These are phyloP conservation scores for Chalaropsis ovoidea DNA, from an alignment of 2,329 filamentous ascomycete species.

Conservation along the genomic window DNA sequence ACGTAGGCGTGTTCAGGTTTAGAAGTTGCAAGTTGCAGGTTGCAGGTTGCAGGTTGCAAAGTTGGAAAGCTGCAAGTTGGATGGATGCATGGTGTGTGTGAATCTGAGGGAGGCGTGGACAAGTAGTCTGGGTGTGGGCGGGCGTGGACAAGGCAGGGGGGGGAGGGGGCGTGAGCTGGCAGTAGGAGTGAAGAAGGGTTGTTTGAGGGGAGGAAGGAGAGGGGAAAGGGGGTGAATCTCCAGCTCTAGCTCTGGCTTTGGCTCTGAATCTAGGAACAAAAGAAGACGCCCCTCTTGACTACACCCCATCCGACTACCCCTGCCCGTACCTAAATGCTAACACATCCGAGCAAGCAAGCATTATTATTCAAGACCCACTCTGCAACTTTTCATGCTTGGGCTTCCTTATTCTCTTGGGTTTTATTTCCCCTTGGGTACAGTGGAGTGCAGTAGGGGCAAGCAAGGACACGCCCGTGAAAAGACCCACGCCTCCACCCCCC, in stretches of 20 bases:
- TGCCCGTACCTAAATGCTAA: neutral
- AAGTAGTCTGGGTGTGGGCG: too few relatives aligned
- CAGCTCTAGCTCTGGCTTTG: neutral
- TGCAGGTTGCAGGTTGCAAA: neutral
- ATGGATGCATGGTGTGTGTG: neutral
- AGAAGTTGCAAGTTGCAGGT: neutral
- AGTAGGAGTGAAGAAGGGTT: too few relatives aligned
- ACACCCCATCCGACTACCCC: neutral
- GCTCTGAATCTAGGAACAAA: neutral
- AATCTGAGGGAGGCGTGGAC: too few relatives aligned
- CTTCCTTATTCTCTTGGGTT: neutral
- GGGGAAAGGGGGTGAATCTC: neutral
- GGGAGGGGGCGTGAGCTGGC: too few relatives aligned
- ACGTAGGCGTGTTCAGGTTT: neutral
- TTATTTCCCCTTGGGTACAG: neutral
- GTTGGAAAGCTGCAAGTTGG: neutral
- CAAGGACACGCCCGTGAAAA: too few relatives aligned
- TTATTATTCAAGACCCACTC: conserved; percentile 13
- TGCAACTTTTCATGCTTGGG: neutral
- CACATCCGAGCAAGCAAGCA: conserved; percentile 13
- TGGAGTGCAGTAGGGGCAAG: neutral
- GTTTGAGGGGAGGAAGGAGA: too few relatives aligned
- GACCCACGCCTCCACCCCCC: too few relatives aligned
- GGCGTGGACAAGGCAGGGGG: too few relatives aligned
- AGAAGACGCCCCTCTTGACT: neutral